Percentiles rank a stretch among this genome's conserved stretches.
Evolutionary conservation across 2,329 filamentous ascomycete genomes (phyloP).

Genomic region (Tetracladium maxilliforme): DNA sequence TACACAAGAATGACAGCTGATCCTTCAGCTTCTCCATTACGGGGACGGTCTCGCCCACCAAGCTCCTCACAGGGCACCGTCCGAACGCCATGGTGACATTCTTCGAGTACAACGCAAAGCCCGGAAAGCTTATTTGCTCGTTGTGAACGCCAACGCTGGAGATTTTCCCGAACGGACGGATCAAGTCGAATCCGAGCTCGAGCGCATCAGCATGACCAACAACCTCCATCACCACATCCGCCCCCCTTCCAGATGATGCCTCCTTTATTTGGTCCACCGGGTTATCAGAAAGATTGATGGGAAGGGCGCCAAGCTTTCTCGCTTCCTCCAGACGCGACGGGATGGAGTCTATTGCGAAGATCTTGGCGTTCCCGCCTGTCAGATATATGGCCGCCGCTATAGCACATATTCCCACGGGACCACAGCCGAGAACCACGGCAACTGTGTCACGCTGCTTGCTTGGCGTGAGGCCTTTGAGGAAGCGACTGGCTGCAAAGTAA

Average conservation of each 20-base stretch:
- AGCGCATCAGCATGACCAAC: slow-evolving; percentile 53
- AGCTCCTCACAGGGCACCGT: slow-evolving; percentile 45
- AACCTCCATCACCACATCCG: slow-evolving; percentile 67
- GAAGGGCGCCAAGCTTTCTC: slow-evolving; percentile 57
- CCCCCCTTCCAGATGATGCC: slow-evolving; percentile 61
- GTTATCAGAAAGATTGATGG: slow-evolving; percentile 74
- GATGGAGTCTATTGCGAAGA: slow-evolving; percentile 66
- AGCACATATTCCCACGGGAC: slow-evolving; percentile 2
- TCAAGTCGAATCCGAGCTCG: slow-evolving; percentile 51
- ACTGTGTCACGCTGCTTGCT: slow-evolving; percentile 1
- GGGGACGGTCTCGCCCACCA: too few relatives aligned
- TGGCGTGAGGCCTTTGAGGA: slow-evolving; percentile 9
- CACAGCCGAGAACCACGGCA: slow-evolving; percentile 1
- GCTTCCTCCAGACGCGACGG: slow-evolving; percentile 59
- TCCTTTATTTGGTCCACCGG: slow-evolving; percentile 47
- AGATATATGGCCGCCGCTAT: too few relatives aligned
- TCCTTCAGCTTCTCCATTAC: too few relatives aligned
- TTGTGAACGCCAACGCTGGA: slow-evolving; percentile 64
- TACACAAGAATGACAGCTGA: too few relatives aligned
- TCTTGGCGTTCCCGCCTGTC: too few relatives aligned
- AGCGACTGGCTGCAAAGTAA: slow-evolving; percentile 4
- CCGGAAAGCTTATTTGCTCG: slow-evolving; percentile 48
- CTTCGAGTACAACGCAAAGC: slow-evolving; percentile 47
- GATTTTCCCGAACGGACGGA: slow-evolving; percentile 55
- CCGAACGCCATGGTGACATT: slow-evolving; percentile 60